A percentile compares a stretch with the other conserved stretches of the same genome.
phyloP scores from a whole-genome alignment of 1,284 basidiomycete species.

The Ganoderma leucocontextum region DNA sequence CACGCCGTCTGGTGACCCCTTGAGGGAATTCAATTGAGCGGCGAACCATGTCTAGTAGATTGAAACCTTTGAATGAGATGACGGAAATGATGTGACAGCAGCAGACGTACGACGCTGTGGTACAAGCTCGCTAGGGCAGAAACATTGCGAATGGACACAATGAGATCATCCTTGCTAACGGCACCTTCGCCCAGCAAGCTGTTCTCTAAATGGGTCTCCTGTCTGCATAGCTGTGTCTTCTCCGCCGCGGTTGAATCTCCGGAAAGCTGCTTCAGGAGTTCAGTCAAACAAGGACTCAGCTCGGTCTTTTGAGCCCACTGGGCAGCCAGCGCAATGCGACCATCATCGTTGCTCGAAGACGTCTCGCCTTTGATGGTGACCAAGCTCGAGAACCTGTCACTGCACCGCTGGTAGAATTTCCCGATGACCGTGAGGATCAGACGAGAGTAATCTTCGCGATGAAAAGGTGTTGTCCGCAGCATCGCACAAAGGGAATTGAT shows the following conservation, averaged over 20 bases:
- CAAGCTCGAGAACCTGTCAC: conserved; percentile 84
- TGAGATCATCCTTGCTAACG: conserved; percentile 74
- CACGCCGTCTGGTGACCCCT: conserved; percentile 64
- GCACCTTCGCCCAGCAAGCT: conserved; percentile 62
- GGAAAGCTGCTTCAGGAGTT: conserved; percentile 51
- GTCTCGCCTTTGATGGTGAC: conserved; percentile 56
- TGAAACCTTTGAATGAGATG: not conserved
- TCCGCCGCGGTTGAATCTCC: conserved; percentile 53
- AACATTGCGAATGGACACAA: conserved; percentile 80
- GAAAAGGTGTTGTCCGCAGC: conserved; percentile 95
- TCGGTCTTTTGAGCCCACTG: conserved; percentile 90
- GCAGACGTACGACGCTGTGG: conserved; percentile 78
- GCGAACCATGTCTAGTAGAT: conserved; percentile 81
- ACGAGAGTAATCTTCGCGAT: conserved; percentile 93
- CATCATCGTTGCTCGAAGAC: conserved; percentile 48
- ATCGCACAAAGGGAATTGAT: conserved; percentile 94
- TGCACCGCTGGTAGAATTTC: conserved; percentile 96
- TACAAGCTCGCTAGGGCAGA: conserved; percentile 84
- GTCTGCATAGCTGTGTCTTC: conserved; percentile 66
- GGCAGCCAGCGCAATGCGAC: conserved; percentile 71
- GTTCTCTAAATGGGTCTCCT: conserved; percentile 82
- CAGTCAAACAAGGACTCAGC: conserved; percentile 74
- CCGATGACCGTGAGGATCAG: conserved; percentile 95
- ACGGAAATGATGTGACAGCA: not conserved
- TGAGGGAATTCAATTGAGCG: conserved; percentile 70